Evolutionary conservation across 768 basidiomycete species (phyloP).

Genomic region (Boletus rubescentipes): DNA sequence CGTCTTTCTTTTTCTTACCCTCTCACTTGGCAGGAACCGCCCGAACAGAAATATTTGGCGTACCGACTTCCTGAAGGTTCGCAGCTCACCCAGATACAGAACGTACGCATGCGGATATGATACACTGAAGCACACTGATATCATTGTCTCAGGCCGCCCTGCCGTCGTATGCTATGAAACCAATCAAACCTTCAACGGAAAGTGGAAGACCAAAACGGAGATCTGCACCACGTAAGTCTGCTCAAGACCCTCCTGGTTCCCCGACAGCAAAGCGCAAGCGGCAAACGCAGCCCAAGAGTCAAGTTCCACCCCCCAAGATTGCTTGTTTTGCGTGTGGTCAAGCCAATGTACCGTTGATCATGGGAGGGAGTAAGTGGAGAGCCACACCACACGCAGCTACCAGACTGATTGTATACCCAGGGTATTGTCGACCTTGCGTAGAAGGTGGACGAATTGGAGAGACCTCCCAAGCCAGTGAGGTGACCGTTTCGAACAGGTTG

Average conservation of each 20-base stretch:
- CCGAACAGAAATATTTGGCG: constrained; percentile 52
- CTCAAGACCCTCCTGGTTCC: constrained; percentile 20
- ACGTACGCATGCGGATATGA: constrained; percentile 38
- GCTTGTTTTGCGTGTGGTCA: constrained; percentile 61
- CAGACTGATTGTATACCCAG: constrained; percentile 32
- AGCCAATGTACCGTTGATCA: constrained; percentile 71
- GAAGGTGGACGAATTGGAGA: constrained; percentile 48
- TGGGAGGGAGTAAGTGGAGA: constrained; percentile 64
- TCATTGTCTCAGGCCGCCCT: constrained; percentile 39
- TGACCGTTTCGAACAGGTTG: background rate
- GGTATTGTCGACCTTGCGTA: constrained; percentile 68
- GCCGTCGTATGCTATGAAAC: constrained; percentile 52
- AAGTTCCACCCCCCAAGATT: constrained; percentile 42
- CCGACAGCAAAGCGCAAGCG: constrained; percentile 43
- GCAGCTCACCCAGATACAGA: constrained; percentile 57
- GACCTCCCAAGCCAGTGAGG: constrained; percentile 22
- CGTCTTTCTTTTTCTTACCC: constrained; percentile 2
- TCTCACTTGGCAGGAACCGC: constrained; percentile 36
- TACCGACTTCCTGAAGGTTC: constrained; percentile 57
- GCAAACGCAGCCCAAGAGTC: constrained; percentile 33
- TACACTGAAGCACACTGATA: background rate
- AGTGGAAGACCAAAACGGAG: constrained; percentile 38
- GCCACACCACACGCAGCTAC: background rate
- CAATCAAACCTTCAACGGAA: constrained; percentile 52
- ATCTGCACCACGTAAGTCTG: constrained; percentile 31